These are phyloP conservation scores for Mollisia scopiformis DNA, from an alignment of 2,329 filamentous ascomycete species.

Conservation along the genomic window DNA sequence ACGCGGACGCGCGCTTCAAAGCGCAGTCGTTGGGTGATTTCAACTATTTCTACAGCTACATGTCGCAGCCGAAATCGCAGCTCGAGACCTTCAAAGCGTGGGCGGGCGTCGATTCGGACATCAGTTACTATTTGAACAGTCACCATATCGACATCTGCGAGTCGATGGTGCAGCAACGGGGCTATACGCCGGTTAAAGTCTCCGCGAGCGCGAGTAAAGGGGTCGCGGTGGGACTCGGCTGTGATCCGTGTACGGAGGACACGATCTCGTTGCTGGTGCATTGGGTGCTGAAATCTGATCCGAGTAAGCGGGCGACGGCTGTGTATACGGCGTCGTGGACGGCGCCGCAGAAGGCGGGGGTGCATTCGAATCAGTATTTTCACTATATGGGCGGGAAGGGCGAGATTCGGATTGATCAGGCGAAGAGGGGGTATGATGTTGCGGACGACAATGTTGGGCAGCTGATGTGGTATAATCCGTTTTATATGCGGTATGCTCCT, in stretches of 20 bases:
- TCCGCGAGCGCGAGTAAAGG: slow-evolving; percentile 79
- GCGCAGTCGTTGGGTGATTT: slow-evolving; percentile 84
- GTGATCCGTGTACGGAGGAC: slow-evolving; percentile 81
- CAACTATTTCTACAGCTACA: slow-evolving; percentile 97
- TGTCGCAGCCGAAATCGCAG: slow-evolving; percentile 34
- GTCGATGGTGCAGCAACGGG: slow-evolving; percentile 77
- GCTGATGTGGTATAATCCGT: slow-evolving; percentile 89
- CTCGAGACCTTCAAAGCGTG: slow-evolving; percentile 38
- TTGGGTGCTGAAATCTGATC: slow-evolving; percentile 76
- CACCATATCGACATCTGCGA: slow-evolving; percentile 94
- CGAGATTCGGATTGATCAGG: slow-evolving; percentile 89
- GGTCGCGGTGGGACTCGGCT: slow-evolving; percentile 78
- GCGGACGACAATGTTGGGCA: slow-evolving; percentile 75
- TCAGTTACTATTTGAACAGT: slow-evolving; percentile 94
- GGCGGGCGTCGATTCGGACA: slow-evolving; percentile 87
- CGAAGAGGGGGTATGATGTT: slow-evolving; percentile 91
- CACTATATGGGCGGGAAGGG: slow-evolving; percentile 87
- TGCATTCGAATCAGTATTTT: slow-evolving; percentile 98
- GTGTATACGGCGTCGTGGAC: slow-evolving; percentile 97
- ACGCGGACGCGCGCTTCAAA: slow-evolving; percentile 82
- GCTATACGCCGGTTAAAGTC: slow-evolving; percentile 78
- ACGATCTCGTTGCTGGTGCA: slow-evolving; percentile 90
- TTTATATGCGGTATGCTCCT: slow-evolving; percentile 93
- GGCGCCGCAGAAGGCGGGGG: slow-evolving; percentile 86
- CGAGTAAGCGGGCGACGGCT: slow-evolving; percentile 74